phyloP scores from a whole-genome alignment of 441 rosid species.

The California macrophylla region DNA sequence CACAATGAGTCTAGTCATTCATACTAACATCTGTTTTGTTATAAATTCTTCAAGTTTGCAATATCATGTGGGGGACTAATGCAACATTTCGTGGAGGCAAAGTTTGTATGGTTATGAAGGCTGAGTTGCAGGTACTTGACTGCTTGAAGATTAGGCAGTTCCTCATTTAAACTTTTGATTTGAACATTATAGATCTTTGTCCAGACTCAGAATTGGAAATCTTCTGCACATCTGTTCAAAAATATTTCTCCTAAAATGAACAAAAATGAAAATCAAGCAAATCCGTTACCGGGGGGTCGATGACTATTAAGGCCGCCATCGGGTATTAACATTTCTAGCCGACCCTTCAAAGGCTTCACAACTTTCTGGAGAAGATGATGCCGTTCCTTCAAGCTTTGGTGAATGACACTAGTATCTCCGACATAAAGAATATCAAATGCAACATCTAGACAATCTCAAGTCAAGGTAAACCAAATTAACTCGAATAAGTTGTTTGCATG shows the following conservation, averaged over 20 bases:
- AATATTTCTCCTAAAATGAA: not conserved
- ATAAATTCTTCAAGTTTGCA: not conserved
- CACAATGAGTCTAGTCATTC: not conserved
- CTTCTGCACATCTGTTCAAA: not conserved
- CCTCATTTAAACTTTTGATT: not conserved
- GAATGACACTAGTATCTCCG: conserved; percentile 93
- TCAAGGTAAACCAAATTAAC: conserved; percentile 37
- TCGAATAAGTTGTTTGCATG: not conserved
- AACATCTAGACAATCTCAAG: conserved; percentile 51
- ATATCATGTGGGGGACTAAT: not conserved
- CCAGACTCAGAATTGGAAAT: not conserved
- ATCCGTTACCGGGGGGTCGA: conserved; percentile 44
- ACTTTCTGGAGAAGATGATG: conserved; percentile 65
- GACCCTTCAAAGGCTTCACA: conserved; percentile 73
- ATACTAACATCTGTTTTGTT: not conserved
- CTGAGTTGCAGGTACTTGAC: not conserved
- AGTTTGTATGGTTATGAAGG: not conserved
- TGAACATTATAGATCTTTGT: not conserved
- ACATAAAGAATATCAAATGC: conserved; percentile 90
- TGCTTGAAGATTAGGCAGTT: not conserved
- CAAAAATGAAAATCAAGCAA: conserved; percentile 2
- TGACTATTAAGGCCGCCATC: conserved; percentile 61
- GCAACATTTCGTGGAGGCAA: not conserved
- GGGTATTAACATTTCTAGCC: conserved; percentile 77
- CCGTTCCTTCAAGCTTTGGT: conserved; percentile 87